Evolutionary conservation across 495 filamentous ascomycete genomes (phyloP), one percentile per base, ranked within the genome.

Genomic region (Sphaerosporella brunnea): DNA sequence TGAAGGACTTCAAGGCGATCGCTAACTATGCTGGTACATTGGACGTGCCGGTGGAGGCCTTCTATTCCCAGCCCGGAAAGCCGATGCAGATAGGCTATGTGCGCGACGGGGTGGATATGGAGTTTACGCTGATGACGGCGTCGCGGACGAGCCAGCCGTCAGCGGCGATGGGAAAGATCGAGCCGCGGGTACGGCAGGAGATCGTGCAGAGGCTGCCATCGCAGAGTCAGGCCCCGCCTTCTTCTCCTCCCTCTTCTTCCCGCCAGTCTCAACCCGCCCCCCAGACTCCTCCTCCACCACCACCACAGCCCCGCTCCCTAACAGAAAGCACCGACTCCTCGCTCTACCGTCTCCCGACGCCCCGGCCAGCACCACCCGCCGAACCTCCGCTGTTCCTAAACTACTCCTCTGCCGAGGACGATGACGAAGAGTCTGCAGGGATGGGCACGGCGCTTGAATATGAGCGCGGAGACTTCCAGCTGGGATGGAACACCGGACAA

Each of bases 1-100:
- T 95, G 49, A 95, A 93, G 64, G 90, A 97, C 63, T 93, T 96
- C 66, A 83, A 85, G 62, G 79, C 90, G 18, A 82, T 90, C 30
- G 75, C 93, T 25, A 68, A 73, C 10, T 88, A 96, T 64, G 92
- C 90, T 9, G 80, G 82, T 38, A 76, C 79, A 10, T 70, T 80
- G 19, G 77, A 78, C 49, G 73, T 75, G 1, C 71, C 71, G 23
- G 67, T 96, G 8, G 74, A 74, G 23, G 80, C 84, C n/a, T 67
- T 66, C 38, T 96, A 90, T 56, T 92, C 84, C 5, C 69, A 72
- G 18, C 84, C 92, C 1, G 78, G 75, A 30, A 76, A 76, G 23
- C 90, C 90, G 2, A 72, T 97, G 61, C 87, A 93, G 59, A 65
- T 95, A 8, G 74, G 69, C 24, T 96, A 96, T 60, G 64, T 71